A percentile compares a stretch with the other conserved stretches of the same genome.
These are phyloP conservation scores for Pleurozium schreberi DNA, from an alignment of 225 moss, liverwort and hornwort genomes.

Conservation along the genomic window DNA sequence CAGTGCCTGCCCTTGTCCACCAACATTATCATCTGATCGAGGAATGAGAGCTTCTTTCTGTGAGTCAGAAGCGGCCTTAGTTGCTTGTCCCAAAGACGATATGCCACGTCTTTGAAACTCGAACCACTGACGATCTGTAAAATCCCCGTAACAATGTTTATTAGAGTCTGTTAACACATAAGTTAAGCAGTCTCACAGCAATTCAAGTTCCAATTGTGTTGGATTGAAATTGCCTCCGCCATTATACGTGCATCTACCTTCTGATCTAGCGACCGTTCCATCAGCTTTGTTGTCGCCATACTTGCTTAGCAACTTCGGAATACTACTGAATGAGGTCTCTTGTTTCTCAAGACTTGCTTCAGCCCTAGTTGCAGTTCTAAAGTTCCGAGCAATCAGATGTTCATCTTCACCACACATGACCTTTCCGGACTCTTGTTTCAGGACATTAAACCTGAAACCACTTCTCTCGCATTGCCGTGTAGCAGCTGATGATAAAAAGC, in stretches of 20 bases:
- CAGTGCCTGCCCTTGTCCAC: constrained; percentile 12
- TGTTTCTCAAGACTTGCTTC: neutral
- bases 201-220: neutral
- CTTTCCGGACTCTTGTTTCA: neutral
- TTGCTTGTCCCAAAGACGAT: neutral
- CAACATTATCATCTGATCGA: neutral
- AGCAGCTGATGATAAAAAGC: neutral
- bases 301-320: neutral
- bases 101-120: constrained; percentile 37
- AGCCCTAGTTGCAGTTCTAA: neutral
- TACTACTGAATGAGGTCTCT: neutral
- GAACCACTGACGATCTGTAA: constrained; percentile 5
- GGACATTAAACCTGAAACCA: constrained; percentile 4
- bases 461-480: neutral
- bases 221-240: neutral
- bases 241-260: neutral
- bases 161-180: neutral
- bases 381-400: neutral
- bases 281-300: neutral
- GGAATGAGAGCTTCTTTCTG: constrained; percentile 3
- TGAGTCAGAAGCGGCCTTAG: neutral
- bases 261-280: neutral
- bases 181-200: neutral
- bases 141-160: neutral
- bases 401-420: neutral